Evolutionary conservation across 169 alveolate species (phyloP).

Genomic region (Babesia gibsoni): DNA sequence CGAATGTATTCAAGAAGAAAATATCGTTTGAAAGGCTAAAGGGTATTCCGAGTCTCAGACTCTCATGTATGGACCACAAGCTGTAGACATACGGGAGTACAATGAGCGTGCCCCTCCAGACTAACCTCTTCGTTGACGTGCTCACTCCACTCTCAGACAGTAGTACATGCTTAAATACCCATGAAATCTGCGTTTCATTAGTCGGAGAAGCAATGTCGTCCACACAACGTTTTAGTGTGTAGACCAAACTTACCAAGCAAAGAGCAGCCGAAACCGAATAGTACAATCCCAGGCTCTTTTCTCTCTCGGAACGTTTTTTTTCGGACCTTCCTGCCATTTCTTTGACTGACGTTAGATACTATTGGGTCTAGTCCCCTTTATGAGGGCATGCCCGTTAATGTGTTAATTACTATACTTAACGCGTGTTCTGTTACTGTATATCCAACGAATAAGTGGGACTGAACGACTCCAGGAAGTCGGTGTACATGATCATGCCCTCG

Average conservation of each 20-base stretch:
- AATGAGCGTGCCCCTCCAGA: conserved; percentile 36
- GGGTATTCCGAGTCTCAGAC: conserved; percentile 34
- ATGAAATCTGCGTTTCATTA: background rate
- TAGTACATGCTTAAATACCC: conserved; percentile 7
- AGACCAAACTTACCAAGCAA: conserved; percentile 12
- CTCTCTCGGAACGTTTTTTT: conserved; percentile 52
- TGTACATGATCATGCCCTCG: conserved; percentile 64
- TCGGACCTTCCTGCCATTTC: conserved; percentile 64
- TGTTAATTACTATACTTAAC: no score
- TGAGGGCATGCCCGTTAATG: no score
- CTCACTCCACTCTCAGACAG: background rate
- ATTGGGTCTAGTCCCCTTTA: no score
- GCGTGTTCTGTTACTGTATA: background rate
- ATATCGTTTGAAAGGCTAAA: conserved; percentile 63
- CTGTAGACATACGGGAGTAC: conserved; percentile 29
- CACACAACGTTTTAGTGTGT: background rate
- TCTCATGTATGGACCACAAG: conserved; percentile 15
- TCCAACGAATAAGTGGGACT: conserved; percentile 32
- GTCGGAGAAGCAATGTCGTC: background rate
- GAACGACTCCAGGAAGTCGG: conserved; percentile 64
- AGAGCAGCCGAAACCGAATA: conserved; percentile 8
- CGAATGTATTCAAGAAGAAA: conserved; percentile 39
- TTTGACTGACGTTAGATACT: no score
- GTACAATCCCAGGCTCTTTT: conserved; percentile 25
- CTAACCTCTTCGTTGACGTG: background rate